Evolutionary conservation across 768 basidiomycete species (phyloP).

Genomic region (Vararia minispora): DNA sequence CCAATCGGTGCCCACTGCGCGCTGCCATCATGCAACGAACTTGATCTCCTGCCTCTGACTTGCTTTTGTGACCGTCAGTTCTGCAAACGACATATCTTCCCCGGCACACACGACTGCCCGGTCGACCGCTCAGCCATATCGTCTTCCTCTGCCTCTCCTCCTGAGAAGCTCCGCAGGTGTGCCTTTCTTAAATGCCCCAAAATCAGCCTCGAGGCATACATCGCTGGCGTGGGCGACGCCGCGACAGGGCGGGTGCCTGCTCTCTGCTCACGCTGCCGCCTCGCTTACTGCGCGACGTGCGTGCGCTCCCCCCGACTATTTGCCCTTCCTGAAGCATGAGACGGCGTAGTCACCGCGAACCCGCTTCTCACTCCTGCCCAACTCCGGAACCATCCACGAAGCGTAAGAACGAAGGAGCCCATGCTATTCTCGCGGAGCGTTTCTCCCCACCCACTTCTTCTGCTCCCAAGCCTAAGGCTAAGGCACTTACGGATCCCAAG

Average conservation of each 20-base stretch:
- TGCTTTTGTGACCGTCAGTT: slow-evolving; percentile 51
- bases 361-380: slow-evolving; percentile 47
- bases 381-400: slow-evolving; percentile 13
- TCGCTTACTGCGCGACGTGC: slow-evolving; percentile 57
- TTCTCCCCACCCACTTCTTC: slow-evolving; percentile 25
- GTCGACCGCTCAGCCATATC: slow-evolving; percentile 7
- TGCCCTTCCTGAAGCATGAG: not conserved
- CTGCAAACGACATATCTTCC: slow-evolving; percentile 52
- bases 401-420: slow-evolving; percentile 36
- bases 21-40: slow-evolving; percentile 40
- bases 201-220: slow-evolving; percentile 35
- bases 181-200: slow-evolving; percentile 39
- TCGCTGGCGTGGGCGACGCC: slow-evolving; percentile 17
- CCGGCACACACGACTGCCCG: slow-evolving; percentile 50
- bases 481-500: slow-evolving; percentile 34
- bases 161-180: slow-evolving; percentile 36
- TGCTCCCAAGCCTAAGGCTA: slow-evolving; percentile 10
- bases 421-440: slow-evolving; percentile 40
- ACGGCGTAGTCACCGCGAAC: slow-evolving; percentile 50
- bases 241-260: slow-evolving; percentile 18
- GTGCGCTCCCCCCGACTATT: slow-evolving; percentile 7
- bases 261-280: slow-evolving; percentile 40
- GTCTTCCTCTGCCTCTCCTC: not conserved
- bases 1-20: slow-evolving; percentile 58
- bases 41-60: slow-evolving; percentile 71